Conservation (phyloP, 768 basidiomycete genomes). For the Rubroboletus pulcherrimus region DNA sequence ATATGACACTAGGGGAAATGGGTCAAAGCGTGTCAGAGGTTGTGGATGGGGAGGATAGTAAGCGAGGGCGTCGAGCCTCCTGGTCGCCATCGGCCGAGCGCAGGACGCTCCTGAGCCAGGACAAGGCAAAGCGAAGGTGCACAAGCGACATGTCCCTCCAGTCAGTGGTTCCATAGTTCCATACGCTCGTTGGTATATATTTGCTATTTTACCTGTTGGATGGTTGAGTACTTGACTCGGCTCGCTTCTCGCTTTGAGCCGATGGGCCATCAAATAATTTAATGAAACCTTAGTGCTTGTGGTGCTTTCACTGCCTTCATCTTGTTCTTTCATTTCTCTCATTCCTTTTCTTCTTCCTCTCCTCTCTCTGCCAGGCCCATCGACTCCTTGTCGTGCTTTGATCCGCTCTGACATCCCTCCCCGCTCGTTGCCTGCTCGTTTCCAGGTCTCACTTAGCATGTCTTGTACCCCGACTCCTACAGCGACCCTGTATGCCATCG, state of each 20-base stretch:
- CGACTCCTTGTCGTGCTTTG: background rate
- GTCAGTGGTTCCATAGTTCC: slow-evolving; percentile 75
- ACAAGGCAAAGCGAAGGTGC: slow-evolving; percentile 18
- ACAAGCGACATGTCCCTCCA: slow-evolving; percentile 18
- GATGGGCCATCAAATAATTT: no score
- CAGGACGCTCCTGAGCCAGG: slow-evolving; percentile 13
- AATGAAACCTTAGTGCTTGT: background rate
- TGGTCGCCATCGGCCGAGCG: slow-evolving; percentile 26
- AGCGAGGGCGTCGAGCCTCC: slow-evolving; percentile 17
- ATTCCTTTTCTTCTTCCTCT: background rate
- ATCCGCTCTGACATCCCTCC: background rate
- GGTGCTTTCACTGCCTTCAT: background rate
- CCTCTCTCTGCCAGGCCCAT: no score
- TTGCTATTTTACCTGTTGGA: background rate
- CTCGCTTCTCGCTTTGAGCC: background rate
- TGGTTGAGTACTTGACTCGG: background rate
- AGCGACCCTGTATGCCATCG: slow-evolving; percentile 37
- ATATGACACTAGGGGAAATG: slow-evolving; percentile 1
- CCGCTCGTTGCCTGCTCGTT: background rate
- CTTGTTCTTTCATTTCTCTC: slow-evolving; percentile 4
- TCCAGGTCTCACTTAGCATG: slow-evolving; percentile 13
- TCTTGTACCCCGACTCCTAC: slow-evolving; percentile 44
- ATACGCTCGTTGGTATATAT: background rate
- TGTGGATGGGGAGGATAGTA: slow-evolving; percentile 3
- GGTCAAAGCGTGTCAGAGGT: background rate